Evolutionary conservation across 306 rosid species (phyloP).

Genomic region (Castanopsis chinensis): DNA sequence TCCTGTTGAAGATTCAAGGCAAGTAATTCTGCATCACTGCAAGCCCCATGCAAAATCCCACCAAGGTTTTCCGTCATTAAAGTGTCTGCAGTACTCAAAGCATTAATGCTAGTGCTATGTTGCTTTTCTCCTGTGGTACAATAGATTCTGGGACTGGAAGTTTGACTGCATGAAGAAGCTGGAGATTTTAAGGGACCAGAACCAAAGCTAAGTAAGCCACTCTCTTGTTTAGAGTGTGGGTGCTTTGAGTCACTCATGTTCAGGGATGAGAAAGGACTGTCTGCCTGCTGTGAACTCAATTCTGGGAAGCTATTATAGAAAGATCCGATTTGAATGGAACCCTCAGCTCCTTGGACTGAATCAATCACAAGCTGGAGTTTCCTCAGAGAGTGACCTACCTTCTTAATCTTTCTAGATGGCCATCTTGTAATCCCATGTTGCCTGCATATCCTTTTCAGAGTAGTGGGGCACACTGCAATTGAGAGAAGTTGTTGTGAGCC

Average conservation of each 20-base stretch:
- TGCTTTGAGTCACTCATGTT: conserved; percentile 15
- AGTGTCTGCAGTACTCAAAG: conserved; percentile 16
- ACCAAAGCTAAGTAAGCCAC: conserved; percentile 25
- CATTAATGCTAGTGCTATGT: conserved; percentile 17
- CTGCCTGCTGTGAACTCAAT: conserved; percentile 31
- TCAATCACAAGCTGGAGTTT: conserved; percentile 67
- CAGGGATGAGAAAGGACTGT: conserved; percentile 12
- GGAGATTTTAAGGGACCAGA: conserved; percentile 30
- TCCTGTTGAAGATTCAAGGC: conserved; percentile 26
- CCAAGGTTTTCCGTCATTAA: conserved; percentile 30
- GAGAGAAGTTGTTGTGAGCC: not conserved
- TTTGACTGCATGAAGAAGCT: conserved; percentile 42
- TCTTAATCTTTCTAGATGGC: conserved; percentile 72
- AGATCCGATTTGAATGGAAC: conserved; percentile 54
- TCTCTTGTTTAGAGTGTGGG: conserved; percentile 10
- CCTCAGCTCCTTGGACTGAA: conserved; percentile 67
- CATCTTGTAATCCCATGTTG: conserved; percentile 66
- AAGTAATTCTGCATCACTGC: conserved; percentile 16
- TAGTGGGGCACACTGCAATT: conserved; percentile 65
- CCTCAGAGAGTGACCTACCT: conserved; percentile 59
- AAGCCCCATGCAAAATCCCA: conserved; percentile 26
- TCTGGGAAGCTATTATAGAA: conserved; percentile 60
- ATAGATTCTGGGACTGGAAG: conserved; percentile 23
- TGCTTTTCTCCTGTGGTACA: conserved; percentile 14
- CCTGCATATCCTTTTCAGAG: conserved; percentile 72